Evolutionary conservation across 192 early-diverging fungal genomes (phyloP), one percentile per base, ranked within the genome.

Genomic region (Chytriomyces sp.): DNA sequence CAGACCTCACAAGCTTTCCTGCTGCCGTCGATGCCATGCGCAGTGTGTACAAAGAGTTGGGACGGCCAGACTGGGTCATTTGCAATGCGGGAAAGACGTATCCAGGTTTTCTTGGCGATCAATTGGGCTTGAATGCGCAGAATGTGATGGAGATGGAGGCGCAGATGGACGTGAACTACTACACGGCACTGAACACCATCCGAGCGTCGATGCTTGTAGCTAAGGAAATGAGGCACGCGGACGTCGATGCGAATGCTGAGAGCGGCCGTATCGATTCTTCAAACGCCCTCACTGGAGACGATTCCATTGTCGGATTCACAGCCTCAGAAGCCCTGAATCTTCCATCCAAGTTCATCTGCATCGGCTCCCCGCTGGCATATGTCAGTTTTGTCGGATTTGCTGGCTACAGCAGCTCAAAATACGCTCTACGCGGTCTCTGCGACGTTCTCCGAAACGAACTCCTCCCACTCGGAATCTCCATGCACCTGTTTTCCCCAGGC

Each of bases 161-260:
- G 49, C 62, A 76, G 64, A 87, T 87, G 78, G n/a, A 81, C 24
- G 61, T 63, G 48, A 84, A 86, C 79, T 86, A 84, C 72, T 73
- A 70, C 50, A 80, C 86, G 9, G 79, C 82, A 24, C 75, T 78
- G n/a, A 81, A 77, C 77, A 73, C 69, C 20, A 67, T 80, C 35
- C 73, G 81, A 46, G 79, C 83, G 28, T 59, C 77, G 1, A 48
- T 87, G n/a, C 53, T 79, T 44, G 46, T 62, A 26, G 76, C 76
- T 11, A 64, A 62, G 46, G 44, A 61, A 1, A 9, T 61, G 18
- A 67, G 8, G 0, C 57, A 18, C 20, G 8, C 13, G 57, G 6
- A 65, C 50, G n/a, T 35, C 50, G 65, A 67, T 53, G 2, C 26
- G 16, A 65, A 50, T 48, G 44, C 20, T 28, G n/a, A 44, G 3